Base-by-base conservation (phyloP, 2,329 filamentous ascomycete genomes). In the Fusarium marasasianum region DNA sequence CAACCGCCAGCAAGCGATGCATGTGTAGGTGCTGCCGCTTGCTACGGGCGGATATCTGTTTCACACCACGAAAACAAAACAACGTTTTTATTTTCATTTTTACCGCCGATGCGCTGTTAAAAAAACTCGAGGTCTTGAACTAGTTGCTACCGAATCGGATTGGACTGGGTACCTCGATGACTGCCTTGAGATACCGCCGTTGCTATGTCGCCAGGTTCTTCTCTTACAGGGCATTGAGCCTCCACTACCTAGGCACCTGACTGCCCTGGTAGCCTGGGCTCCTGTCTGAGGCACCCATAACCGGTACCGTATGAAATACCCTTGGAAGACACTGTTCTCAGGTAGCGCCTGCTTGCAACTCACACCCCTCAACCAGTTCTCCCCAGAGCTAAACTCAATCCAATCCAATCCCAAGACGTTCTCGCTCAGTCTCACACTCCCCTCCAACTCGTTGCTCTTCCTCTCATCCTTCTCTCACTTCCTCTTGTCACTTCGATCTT, bases 351-450 rank as follows among this genome's bases (percentile, higher is more conserved):
- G 53, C 61, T 65, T 75, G 55, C 60, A 57, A 50, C 57, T 53
- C 63, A 71, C 76, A 73, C 74, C 71, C 72, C 71, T 66, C 44
- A 60, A 24, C 63, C 63, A 57, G 58, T 72, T 47, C 48, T 65
- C 73, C 73, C 75, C 76, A 76, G 75, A 78, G 67, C 75, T 68
- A 79, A 78, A 76, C 66, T 72, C 70, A 75, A 75, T 75, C 74
- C 74, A 76, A 73, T 71, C 75, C 72, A 77, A 78, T 78, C 76
- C 74, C 59, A 70, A 75, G 74, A 57, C 76, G 67, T 71, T 71
- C 71, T 75, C 50, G 47, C 57, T 72, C 68, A 48, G 63, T 71
- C 61, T 70, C 65, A 72, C 65, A 71, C 64, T 73, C 67, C 63
- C 63, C 71, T 75, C 63, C 69, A 68, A 68, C 67, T 61, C 70